phyloP scores from a whole-genome alignment of 805 yeast species.

The Hanseniaspora lachancei region DNA sequence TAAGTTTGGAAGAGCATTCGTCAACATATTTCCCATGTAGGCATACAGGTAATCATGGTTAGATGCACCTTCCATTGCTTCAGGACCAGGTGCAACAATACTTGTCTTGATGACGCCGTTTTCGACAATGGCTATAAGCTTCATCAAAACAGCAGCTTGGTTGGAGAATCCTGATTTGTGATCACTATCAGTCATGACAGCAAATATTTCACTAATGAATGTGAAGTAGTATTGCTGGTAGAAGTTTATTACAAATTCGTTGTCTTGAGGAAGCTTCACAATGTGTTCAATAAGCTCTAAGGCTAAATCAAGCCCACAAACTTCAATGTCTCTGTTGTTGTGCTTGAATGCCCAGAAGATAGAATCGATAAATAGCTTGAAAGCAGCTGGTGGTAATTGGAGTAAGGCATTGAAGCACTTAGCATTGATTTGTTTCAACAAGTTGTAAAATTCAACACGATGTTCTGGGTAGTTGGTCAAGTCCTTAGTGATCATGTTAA shows the following conservation, averaged over 20 bases:
- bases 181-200: conserved; percentile 89
- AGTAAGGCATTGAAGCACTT: conserved; percentile 76
- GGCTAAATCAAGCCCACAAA: conserved; percentile 72
- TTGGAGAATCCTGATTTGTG: conserved; percentile 91
- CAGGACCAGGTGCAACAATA: conserved; percentile 53
- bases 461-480: conserved; percentile 96
- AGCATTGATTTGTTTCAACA: conserved; percentile 73
- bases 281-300: conserved; percentile 76
- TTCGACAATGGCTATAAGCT: conserved; percentile 70
- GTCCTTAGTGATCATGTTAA: conserved; percentile 90
- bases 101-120: conserved; percentile 64
- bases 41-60: conserved; percentile 68
- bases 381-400: conserved; percentile 81
- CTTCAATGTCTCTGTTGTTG: conserved; percentile 92
- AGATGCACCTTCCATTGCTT: conserved; percentile 74
- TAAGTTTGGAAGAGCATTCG: conserved; percentile 85
- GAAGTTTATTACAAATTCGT: conserved; percentile 67
- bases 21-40: conserved; percentile 67
- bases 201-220: conserved; percentile 81
- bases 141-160: conserved; percentile 75
- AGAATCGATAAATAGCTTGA: conserved; percentile 81
- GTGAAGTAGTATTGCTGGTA: conserved; percentile 80
- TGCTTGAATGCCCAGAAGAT: conserved; percentile 98
- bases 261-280: conserved; percentile 48
- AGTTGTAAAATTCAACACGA: conserved; percentile 86